phyloP scores from a whole-genome alignment of 1,284 basidiomycete species.

The Ganoderma resinaceum region DNA sequence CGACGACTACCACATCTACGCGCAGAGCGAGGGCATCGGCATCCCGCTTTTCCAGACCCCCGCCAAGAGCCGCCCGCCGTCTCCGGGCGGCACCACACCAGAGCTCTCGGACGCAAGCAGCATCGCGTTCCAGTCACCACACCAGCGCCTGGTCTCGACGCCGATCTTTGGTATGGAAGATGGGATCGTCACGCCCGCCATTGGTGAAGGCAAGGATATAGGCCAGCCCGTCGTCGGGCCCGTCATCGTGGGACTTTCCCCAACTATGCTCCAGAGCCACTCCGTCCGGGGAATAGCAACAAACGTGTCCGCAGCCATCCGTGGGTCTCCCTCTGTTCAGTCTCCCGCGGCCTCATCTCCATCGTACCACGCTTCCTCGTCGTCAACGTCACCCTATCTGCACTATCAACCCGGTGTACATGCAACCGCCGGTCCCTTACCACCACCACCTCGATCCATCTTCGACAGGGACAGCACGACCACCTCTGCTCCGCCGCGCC shows the following conservation, averaged over 20 bases:
- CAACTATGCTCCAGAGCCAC: conserved; percentile 33
- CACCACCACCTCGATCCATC: conserved; percentile 65
- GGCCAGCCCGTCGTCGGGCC: conserved; percentile 64
- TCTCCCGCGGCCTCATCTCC: conserved; percentile 21
- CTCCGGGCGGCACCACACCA: conserved; percentile 47
- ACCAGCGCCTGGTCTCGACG: conserved; percentile 28
- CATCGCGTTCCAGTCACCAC: conserved; percentile 22
- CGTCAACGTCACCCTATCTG: conserved; percentile 47
- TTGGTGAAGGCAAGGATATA: conserved; percentile 65
- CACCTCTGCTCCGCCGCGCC: conserved; percentile 65
- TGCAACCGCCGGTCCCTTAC: conserved; percentile 74
- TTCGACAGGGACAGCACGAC: conserved; percentile 48
- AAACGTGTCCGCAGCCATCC: conserved; percentile 11
- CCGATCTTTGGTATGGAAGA: conserved; percentile 29
- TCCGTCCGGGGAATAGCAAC: conserved; percentile 1
- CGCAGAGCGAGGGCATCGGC: conserved; percentile 31
- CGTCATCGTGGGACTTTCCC: conserved; percentile 54
- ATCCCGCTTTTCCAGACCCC: conserved; percentile 62
- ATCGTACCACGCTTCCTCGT: conserved; percentile 14
- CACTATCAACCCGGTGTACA: conserved; percentile 73
- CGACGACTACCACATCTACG: conserved; percentile 29
- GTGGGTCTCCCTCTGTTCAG: conserved; percentile 15
- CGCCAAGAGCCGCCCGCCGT: conserved; percentile 52
- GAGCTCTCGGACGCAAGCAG: conserved; percentile 40
- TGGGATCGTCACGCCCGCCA: conserved; percentile 55